phyloP scores from a whole-genome alignment of 176 grass and related monocot genomes.

The Microstegium vimineum region DNA sequence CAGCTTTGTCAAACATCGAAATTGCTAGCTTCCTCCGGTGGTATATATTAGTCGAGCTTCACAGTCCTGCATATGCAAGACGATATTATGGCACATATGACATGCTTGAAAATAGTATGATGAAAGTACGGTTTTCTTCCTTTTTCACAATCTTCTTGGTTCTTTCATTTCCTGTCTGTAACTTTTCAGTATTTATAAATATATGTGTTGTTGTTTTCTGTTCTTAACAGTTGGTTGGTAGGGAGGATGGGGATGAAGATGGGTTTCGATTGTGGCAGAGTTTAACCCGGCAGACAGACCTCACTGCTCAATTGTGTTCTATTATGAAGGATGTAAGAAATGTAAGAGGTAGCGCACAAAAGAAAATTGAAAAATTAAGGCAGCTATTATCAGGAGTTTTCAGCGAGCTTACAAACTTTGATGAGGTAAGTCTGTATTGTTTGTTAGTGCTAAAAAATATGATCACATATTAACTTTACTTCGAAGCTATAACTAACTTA shows the following conservation, averaged over 20 bases:
- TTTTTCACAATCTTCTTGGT: constrained; percentile 1
- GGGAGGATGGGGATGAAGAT: constrained; percentile 72
- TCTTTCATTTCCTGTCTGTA: neutral
- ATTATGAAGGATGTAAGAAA: constrained; percentile 90
- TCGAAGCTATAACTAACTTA: constrained; percentile 21
- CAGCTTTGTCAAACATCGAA: constrained; percentile 97
- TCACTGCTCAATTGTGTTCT: constrained; percentile 79
- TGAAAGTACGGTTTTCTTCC: constrained; percentile 53
- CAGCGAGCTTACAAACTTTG: constrained; percentile 92
- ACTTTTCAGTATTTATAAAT: constrained; percentile 2
- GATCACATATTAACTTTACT: constrained; percentile 1
- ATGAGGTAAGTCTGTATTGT: constrained; percentile 53
- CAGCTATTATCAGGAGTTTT: constrained; percentile 69
- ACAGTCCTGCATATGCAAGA: constrained; percentile 69
- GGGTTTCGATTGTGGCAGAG: constrained; percentile 92
- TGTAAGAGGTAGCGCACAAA: constrained; percentile 72
- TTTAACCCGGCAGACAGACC: constrained; percentile 72
- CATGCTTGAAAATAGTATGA: constrained; percentile 92
- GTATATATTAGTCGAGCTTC: constrained; percentile 95
- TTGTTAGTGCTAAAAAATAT: constrained; percentile 17
- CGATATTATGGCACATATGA: constrained; percentile 85
- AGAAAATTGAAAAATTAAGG: constrained; percentile 86
- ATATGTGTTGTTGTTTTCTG: neutral
- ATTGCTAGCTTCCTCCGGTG: constrained; percentile 96
- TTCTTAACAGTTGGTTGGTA: constrained; percentile 56